Evolutionary conservation across 331 rosid genomes (phyloP), one percentile per base, ranked within the genome.

Genomic region (Telfairia occidentalis): DNA sequence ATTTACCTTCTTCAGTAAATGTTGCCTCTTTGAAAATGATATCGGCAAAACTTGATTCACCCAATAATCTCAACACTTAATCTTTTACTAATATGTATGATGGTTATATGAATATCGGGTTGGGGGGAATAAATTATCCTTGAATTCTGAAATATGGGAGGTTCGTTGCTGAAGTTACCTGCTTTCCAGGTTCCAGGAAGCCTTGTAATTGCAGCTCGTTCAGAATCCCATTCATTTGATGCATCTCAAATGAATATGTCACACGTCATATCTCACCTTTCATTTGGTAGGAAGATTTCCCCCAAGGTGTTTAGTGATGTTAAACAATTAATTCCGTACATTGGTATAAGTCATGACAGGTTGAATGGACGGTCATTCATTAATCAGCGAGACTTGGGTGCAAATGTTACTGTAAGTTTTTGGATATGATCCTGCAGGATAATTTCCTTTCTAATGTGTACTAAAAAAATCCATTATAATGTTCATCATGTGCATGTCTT

Each of bases 191-290:
- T 90, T 86, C 98, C 98, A 19, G 98, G 98, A 79, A 85, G 76
- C 81, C 91, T 92, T 70, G 19, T 89, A 58, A 66, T 90, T 75
- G 87, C 97, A 5, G 96, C 98, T 77, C 89, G 78, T 81, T 90
- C 96, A 3, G 92, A 86, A 71, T 60, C 89, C 59, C 98, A 92
- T 85, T 92, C 98, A 32, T 92, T 92, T 21, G 98, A 92, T 87
- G 75, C 83, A 77, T 82, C 92, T 77, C 91, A 85, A 78, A 89
- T 90, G 95, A 92, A 92, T 80, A 90, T 92, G 96, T 92, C 98
- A 8, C 98, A 92, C 48, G 78, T 85, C 74, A 35, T 92, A 81
- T 79, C 90, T 78, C 91, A 90, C 81, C 81, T 92, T 75, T 87
- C 97, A 29, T 92, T 92, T 69, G 97, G 97, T 61, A 83, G 85